Base-by-base conservation (phyloP, 495 filamentous ascomycete genomes). In the Aspergillus sclerotiicarbonarius region DNA sequence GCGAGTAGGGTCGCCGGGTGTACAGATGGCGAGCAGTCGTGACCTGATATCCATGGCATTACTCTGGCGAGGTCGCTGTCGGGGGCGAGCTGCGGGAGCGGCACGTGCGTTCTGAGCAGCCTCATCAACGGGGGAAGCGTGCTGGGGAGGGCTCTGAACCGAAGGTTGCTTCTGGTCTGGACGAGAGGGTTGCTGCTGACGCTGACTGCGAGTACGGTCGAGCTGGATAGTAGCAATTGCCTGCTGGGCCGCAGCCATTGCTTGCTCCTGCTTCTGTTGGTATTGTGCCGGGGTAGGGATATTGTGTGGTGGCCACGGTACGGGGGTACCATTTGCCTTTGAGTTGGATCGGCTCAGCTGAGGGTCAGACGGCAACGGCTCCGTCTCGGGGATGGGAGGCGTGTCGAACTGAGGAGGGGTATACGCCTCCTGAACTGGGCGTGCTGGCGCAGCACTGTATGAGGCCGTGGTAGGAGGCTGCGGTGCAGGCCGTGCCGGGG, bases 21-120 rank as follows among this genome's bases (percentile, higher is more conserved):
- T 90, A 69, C 95, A 98, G 58, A 98, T 98, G 20, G 86, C 84
- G 66, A 92, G 87, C 51, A 98, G 76, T 12, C 88, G 82, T 7
- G 84, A 82, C 21, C 95, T 84, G 44, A 98, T 90, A 69, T 98
- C 94, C 62, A 92, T 82, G 31, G 81, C 81, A 62, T 78, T 82
- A 61, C 83, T 91, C 68, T 92, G 89, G 30, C 89, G 85, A 45
- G 84, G 78, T 19, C 90, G 83, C 63, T 94, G 89, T 29, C 91
- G 84, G 6, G 91, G 87, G 33, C 91, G 80, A 30, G 90, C 80
- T 46, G 80, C 80, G 5, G 86, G 81, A 7, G 73, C 83, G 54
- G 75, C 75, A 49, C 80, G 78, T n/a, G 82, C 71, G 47, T 79
- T 82, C 41, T 84, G 83, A n/a, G 80, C 73, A 41, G 86, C 82